These are phyloP conservation scores for Kodamaea derodonti DNA, from an alignment of 1,139 yeast genomes.

Conservation along the genomic window DNA sequence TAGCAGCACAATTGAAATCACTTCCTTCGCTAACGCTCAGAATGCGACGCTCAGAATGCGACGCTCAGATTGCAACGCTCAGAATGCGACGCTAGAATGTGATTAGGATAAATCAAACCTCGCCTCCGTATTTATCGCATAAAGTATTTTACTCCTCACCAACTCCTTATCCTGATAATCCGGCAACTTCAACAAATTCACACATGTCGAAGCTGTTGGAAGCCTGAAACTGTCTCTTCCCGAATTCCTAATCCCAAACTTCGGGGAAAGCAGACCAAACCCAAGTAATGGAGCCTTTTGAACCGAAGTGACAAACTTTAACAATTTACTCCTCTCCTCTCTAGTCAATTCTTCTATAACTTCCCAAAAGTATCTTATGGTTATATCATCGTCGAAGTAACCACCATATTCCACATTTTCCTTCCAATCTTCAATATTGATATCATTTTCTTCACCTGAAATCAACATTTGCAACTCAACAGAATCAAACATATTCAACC, in stretches of 20 bases:
- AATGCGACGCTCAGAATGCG: too few species aligned
- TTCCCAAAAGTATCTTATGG: slow-evolving; percentile 69
- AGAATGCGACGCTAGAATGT: too few species aligned
- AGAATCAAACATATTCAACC: slow-evolving; percentile 85
- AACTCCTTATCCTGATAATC: slow-evolving; percentile 62
- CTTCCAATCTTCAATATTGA: slow-evolving; percentile 68
- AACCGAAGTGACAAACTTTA: slow-evolving; percentile 88
- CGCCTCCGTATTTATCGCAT: slow-evolving; percentile 76
- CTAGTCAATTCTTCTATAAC: slow-evolving; percentile 64
- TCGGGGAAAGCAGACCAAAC: slow-evolving; percentile 68
- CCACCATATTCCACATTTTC: slow-evolving; percentile 67
- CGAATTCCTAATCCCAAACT: slow-evolving; percentile 73
- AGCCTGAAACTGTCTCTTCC: slow-evolving; percentile 55
- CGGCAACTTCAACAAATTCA: slow-evolving; percentile 80
- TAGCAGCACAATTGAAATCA: too few species aligned
- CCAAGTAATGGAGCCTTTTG: slow-evolving; percentile 91
- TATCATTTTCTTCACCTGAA: slow-evolving; percentile 69
- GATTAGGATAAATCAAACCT: slow-evolving; percentile 92
- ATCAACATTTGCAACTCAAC: slow-evolving; percentile 79
- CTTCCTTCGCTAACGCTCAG: too few species aligned
- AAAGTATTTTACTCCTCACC: slow-evolving; percentile 61
- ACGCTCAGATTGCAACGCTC: too few species aligned
- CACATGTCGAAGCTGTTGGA: slow-evolving; percentile 94
- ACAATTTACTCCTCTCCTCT: slow-evolving; percentile 56
- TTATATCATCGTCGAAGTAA: slow-evolving; percentile 51